Evolutionary conservation across 1,284 basidiomycete species (phyloP).

Genomic region (Sanguinoderma infundibulare): DNA sequence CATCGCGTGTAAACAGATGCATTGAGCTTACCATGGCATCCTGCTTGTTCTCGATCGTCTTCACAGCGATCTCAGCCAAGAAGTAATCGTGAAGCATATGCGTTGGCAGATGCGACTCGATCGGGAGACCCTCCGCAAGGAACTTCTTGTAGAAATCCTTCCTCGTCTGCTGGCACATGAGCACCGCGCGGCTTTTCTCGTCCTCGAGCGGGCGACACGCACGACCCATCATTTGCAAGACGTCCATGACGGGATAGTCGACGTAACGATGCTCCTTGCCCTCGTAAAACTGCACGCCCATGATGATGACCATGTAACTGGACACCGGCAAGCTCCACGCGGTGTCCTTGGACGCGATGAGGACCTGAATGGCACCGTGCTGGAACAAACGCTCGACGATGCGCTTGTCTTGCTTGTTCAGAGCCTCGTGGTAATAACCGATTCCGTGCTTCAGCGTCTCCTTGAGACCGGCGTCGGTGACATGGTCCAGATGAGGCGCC

Average conservation of each 20-base stretch:
- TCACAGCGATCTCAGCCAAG: slow-evolving; percentile 97
- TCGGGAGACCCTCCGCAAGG: slow-evolving; percentile 95
- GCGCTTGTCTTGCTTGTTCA: slow-evolving; percentile 89
- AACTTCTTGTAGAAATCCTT: slow-evolving; percentile 99
- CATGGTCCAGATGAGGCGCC: slow-evolving; percentile 86
- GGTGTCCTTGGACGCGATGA: slow-evolving; percentile 95
- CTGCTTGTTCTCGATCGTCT: slow-evolving; percentile 99
- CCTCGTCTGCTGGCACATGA: slow-evolving; percentile 96
- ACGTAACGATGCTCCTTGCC: slow-evolving; percentile 97
- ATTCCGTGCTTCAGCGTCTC: slow-evolving; percentile 91
- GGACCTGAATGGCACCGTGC: slow-evolving; percentile 92
- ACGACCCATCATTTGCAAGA: slow-evolving; percentile 98
- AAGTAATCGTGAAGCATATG: slow-evolving; percentile 95
- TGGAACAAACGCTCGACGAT: slow-evolving; percentile 95
- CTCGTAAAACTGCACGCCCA: slow-evolving; percentile 97
- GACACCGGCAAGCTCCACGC: slow-evolving; percentile 95
- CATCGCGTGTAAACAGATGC: slow-evolving; percentile 1
- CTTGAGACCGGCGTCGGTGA: slow-evolving; percentile 79
- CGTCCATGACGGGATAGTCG: slow-evolving; percentile 97
- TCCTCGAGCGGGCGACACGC: slow-evolving; percentile 91
- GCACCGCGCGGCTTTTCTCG: slow-evolving; percentile 86
- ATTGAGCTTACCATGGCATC: slow-evolving; percentile 79
- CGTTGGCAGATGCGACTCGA: slow-evolving; percentile 92
- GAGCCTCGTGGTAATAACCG: slow-evolving; percentile 95
- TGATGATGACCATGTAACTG: slow-evolving; percentile 97